Percentiles rank a stretch among this genome's conserved stretches.
Evolutionary conservation across 2,329 filamentous ascomycete genomes (phyloP).

Genomic region (Diaporthe sp.): DNA sequence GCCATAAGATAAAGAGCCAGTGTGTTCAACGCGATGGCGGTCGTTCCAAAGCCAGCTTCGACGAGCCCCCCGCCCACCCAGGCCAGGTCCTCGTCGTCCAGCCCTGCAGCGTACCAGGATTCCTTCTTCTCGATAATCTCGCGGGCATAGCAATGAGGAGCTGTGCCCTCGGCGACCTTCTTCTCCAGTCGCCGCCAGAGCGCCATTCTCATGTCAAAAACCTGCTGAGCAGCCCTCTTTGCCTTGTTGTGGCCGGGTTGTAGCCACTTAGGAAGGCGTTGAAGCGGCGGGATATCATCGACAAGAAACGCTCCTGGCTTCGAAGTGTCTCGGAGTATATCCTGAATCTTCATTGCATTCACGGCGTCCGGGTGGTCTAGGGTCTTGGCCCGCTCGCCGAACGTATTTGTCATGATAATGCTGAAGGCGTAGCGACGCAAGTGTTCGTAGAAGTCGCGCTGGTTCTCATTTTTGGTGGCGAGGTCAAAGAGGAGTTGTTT

Average conservation of each 20-base stretch:
- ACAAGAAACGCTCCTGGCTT: conserved; percentile 46
- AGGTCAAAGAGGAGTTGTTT: conserved; percentile 60
- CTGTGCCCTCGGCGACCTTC: conserved; percentile 41
- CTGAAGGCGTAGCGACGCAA: conserved; percentile 48
- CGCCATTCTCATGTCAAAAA: conserved; percentile 44
- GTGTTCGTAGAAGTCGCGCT: conserved; percentile 47
- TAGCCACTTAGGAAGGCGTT: conserved; percentile 44
- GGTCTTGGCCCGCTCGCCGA: conserved; percentile 44
- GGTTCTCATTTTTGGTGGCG: conserved; percentile 49
- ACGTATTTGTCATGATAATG: conserved; percentile 48
- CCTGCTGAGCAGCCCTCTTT: conserved; percentile 36
- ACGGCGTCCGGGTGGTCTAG: conserved; percentile 43
- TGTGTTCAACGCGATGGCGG: background rate
- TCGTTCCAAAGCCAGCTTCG: conserved; percentile 52
- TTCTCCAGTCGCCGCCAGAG: conserved; percentile 46
- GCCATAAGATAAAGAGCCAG: conserved; percentile 41
- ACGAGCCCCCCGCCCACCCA: conserved; percentile 47
- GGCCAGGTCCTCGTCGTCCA: conserved; percentile 45
- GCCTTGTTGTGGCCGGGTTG: conserved; percentile 44
- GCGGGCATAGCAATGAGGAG: conserved; percentile 45
- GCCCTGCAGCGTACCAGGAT: conserved; percentile 43
- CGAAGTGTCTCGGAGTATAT: conserved; percentile 42
- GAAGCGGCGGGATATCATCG: conserved; percentile 45
- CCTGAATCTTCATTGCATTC: conserved; percentile 29
- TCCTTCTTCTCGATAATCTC: conserved; percentile 44